These are phyloP conservation scores for Kwoniella heveanensis DNA, from an alignment of 768 basidiomycete species.

Conservation along the genomic window DNA sequence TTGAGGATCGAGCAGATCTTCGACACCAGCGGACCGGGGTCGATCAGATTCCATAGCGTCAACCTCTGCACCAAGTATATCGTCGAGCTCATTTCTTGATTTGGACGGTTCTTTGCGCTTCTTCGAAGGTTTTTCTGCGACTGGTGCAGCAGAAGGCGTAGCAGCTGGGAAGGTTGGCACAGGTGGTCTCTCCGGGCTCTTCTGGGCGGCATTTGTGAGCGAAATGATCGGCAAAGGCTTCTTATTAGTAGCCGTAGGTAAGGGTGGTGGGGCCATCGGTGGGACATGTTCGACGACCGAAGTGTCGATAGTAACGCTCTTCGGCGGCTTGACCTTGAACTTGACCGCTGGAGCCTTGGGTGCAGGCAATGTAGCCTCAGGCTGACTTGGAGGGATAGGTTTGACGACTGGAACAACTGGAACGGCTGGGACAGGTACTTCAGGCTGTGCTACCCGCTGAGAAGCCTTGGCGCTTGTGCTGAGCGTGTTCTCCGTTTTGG, in stretches of 20 bases:
- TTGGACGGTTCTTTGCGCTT: slow-evolving; percentile 36
- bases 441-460: slow-evolving; percentile 9
- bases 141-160: not conserved
- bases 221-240: not conserved
- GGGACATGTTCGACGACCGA: slow-evolving; percentile 17
- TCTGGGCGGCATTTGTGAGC: not conserved
- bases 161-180: slow-evolving; percentile 27
- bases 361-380: slow-evolving; percentile 4
- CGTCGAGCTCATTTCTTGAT: slow-evolving; percentile 39
- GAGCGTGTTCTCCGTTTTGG: slow-evolving; percentile 61
- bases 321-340: slow-evolving; percentile 48
- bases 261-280: slow-evolving; percentile 41
- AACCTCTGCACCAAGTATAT: slow-evolving; percentile 51
- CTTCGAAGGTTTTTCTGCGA: slow-evolving; percentile 15
- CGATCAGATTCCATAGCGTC: slow-evolving; percentile 50
- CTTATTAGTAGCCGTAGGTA: slow-evolving; percentile 8
- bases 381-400: slow-evolving; percentile 5
- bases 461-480: slow-evolving; percentile 23
- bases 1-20: slow-evolving; percentile 20
- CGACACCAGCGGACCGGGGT: slow-evolving; percentile 5
- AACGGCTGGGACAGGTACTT: not conserved
- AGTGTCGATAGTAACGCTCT: slow-evolving; percentile 22
- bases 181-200: slow-evolving; percentile 33
- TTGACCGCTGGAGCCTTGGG: slow-evolving; percentile 28
- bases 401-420: not conserved